Conservation (phyloP, 768 basidiomycete genomes). For the Podaxis sp. region DNA sequence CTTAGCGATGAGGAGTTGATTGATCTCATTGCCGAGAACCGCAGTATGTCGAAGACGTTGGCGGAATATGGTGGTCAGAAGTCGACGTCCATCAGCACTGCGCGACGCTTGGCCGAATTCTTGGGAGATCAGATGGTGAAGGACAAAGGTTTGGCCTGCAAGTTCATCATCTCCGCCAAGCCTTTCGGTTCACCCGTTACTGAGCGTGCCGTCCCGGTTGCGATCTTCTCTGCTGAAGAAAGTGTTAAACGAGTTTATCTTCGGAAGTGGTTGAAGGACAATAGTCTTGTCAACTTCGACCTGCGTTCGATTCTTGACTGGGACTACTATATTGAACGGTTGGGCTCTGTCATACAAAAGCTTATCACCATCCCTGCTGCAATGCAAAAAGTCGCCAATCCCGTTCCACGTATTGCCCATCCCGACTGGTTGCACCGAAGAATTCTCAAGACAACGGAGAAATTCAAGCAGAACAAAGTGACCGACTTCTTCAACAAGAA, state of each 20-base stretch:
- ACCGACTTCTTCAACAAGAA: slow-evolving; percentile 84
- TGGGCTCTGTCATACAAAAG: slow-evolving; percentile 98
- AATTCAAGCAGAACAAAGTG: slow-evolving; percentile 97
- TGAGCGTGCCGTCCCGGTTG: slow-evolving; percentile 93
- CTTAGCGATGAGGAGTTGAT: slow-evolving; percentile 91
- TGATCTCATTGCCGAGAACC: slow-evolving; percentile 97
- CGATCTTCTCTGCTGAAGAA: slow-evolving; percentile 96
- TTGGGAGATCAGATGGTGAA: slow-evolving; percentile 98
- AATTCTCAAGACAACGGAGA: slow-evolving; percentile 87
- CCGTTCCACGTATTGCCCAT: slow-evolving; percentile 92
- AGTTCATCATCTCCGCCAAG: slow-evolving; percentile 96
- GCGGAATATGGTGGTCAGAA: slow-evolving; percentile 97
- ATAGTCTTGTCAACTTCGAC: slow-evolving; percentile 82
- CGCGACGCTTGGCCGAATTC: slow-evolving; percentile 93
- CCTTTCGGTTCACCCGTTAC: slow-evolving; percentile 94
- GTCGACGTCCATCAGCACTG: slow-evolving; percentile 97
- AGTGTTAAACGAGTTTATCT: slow-evolving; percentile 87
- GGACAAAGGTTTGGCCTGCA: slow-evolving; percentile 98
- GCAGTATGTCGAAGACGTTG: slow-evolving; percentile 96
- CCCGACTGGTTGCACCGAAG: slow-evolving; percentile 96
- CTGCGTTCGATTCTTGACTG: slow-evolving; percentile 94
- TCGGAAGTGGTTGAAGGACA: slow-evolving; percentile 96
- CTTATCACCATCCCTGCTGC: slow-evolving; percentile 99
- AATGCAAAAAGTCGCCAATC: slow-evolving; percentile 95
- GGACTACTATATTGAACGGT: slow-evolving; percentile 96